phyloP scores from a whole-genome alignment of 176 grass and related monocot genomes.

The Eremochloa ophiuroides region DNA sequence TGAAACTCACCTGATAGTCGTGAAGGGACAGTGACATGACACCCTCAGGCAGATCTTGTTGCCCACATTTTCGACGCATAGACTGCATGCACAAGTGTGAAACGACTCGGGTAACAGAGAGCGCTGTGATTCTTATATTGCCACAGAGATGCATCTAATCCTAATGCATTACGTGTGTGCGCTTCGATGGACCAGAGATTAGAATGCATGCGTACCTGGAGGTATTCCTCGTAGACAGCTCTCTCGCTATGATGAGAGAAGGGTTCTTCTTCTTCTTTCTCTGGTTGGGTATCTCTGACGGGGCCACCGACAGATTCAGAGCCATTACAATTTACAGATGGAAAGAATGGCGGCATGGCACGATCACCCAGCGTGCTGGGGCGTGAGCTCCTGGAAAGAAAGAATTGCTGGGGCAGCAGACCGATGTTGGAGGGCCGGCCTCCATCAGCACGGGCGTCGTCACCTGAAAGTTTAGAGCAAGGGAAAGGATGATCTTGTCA shows the following conservation, averaged over 20 bases:
- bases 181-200: neutral
- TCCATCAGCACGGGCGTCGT: too few species aligned
- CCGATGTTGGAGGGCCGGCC: too few species aligned
- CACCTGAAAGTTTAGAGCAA: too few species aligned
- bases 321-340: too few species aligned
- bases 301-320: too few species aligned
- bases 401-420: too few species aligned
- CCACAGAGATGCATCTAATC: neutral
- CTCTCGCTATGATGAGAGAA: neutral
- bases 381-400: too few species aligned
- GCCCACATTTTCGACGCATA: neutral
- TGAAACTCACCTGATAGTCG: neutral
- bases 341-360: too few species aligned
- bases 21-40: neutral
- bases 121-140: neutral
- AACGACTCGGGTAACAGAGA: neutral
- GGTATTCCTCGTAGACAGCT: neutral
- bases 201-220: neutral
- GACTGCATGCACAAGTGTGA: neutral
- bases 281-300: neutral
- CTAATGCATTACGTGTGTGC: neutral
- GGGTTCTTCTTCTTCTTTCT: neutral
- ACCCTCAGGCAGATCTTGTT: neutral
- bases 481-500: too few species aligned
- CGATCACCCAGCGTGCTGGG: too few species aligned